Evolutionary conservation across 75 land plant species (phyloP).

Genomic region (Pinus taeda): DNA sequence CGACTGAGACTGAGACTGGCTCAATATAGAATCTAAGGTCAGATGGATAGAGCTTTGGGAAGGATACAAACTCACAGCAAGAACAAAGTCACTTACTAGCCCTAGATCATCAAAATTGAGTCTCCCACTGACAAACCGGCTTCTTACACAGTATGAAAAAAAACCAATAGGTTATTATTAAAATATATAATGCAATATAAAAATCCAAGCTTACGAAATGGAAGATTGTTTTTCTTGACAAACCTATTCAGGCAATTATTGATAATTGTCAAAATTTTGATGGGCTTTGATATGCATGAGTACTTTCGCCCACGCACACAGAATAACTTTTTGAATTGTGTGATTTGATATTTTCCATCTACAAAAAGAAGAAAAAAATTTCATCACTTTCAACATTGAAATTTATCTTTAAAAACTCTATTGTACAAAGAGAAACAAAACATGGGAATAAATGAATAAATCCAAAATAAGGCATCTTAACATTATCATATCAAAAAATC

Average conservation of each 20-base stretch:
- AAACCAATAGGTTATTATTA: neutral
- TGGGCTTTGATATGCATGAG: conserved; percentile 98
- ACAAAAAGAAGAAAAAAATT: neutral
- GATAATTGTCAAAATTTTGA: conserved; percentile 86
- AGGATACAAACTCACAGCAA: conserved; percentile 35
- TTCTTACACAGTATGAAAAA: conserved; percentile 4
- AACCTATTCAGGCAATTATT: conserved; percentile 90
- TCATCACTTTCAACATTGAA: neutral
- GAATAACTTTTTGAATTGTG: conserved; percentile 85
- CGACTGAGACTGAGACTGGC: conserved; percentile 1
- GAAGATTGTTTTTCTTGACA: neutral
- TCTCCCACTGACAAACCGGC: conserved; percentile 41
- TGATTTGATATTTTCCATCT: conserved; percentile 87
- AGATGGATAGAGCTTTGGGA: conserved; percentile 14
- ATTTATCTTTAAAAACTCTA: neutral
- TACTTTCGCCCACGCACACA: conserved; percentile 99
- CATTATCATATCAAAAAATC: neutral
- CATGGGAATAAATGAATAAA: neutral
- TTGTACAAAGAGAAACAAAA: neutral
- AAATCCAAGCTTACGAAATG: neutral
- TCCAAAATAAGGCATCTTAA: neutral
- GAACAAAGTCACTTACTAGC: conserved; percentile 47
- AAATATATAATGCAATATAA: neutral
- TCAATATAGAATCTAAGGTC: conserved; percentile 5
- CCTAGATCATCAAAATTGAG: conserved; percentile 54